phyloP scores from a whole-genome alignment of 2,329 filamentous ascomycete species.

The Arthrinium puccinioides region DNA sequence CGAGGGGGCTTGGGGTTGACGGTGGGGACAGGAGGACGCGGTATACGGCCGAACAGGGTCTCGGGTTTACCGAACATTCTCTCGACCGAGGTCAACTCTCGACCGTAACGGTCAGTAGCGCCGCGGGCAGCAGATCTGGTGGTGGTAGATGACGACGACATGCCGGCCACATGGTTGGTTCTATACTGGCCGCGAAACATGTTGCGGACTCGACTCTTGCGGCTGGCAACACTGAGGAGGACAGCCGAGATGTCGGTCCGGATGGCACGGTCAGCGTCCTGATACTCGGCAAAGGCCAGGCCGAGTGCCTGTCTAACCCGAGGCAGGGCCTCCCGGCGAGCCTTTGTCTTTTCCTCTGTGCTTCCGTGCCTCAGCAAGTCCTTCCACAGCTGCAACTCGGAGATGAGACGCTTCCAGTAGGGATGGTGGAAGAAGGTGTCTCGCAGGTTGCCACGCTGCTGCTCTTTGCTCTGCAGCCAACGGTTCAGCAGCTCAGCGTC shows the following conservation, averaged over 20 bases:
- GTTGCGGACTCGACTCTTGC: too few species aligned
- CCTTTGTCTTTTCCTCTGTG: not conserved
- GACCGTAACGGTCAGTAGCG: too few species aligned
- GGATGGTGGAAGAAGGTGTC: not conserved
- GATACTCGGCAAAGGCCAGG: too few species aligned
- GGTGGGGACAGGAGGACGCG: too few species aligned
- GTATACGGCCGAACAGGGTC: too few species aligned
- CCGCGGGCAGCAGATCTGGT: too few species aligned
- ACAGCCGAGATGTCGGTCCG: not conserved
- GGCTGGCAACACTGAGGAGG: not conserved
- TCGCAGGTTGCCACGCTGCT: not conserved
- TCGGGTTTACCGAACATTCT: too few species aligned
- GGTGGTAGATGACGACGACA: too few species aligned
- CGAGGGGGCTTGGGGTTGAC: too few species aligned
- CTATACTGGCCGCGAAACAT: too few species aligned
- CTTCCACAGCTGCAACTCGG: not conserved
- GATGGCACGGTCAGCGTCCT: not conserved
- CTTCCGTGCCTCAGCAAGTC: not conserved
- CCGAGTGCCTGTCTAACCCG: not conserved
- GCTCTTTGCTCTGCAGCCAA: not conserved
- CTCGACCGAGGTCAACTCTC: too few species aligned
- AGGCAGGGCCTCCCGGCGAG: not conserved
- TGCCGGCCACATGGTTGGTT: too few species aligned
- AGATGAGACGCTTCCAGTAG: not conserved
- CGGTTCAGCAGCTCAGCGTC: not conserved